phyloP scores from a whole-genome alignment of 2,329 filamentous ascomycete species.

The Xylariales sp. region DNA sequence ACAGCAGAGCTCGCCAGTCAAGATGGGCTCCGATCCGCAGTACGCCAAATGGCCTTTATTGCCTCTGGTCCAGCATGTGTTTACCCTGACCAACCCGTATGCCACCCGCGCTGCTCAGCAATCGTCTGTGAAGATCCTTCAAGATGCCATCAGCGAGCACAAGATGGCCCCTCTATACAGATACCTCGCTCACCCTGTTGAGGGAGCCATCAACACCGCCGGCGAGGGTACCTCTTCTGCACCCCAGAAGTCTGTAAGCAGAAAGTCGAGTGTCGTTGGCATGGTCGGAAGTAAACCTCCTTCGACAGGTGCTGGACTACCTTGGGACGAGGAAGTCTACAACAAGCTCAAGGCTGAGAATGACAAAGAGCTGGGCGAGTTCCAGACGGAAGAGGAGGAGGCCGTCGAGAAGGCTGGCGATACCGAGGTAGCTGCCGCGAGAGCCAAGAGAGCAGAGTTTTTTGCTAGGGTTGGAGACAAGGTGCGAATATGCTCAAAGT shows the following conservation, averaged over 20 bases:
- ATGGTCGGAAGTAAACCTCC: conserved; percentile 71
- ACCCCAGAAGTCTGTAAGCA: conserved; percentile 52
- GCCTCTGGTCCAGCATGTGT: conserved; percentile 78
- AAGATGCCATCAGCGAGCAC: conserved; percentile 77
- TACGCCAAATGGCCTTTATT: conserved; percentile 83
- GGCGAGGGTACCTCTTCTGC: conserved; percentile 57
- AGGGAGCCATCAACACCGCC: conserved; percentile 74
- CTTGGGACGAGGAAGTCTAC: conserved; percentile 91
- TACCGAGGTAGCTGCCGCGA: conserved; percentile 87
- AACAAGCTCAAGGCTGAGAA: conserved; percentile 72
- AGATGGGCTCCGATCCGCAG: conserved; percentile 77
- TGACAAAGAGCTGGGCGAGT: conserved; percentile 68
- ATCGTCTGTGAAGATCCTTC: conserved; percentile 65
- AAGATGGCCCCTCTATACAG: conserved; percentile 87
- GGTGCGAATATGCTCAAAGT: conserved; percentile 51
- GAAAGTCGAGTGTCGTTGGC: conserved; percentile 67
- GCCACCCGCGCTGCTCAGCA: conserved; percentile 64
- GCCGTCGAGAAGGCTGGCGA: conserved; percentile 94
- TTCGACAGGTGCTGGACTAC: conserved; percentile 62
- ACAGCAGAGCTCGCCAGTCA: too few species aligned
- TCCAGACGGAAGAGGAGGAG: conserved; percentile 87
- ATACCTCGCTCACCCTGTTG: conserved; percentile 75
- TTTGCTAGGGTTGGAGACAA: conserved; percentile 96
- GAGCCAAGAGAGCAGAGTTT: conserved; percentile 93
- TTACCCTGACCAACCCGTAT: conserved; percentile 78